Percentiles rank a stretch among this genome's conserved stretches.
These are phyloP conservation scores for Cyberlindnera subsufficiens DNA, from an alignment of 805 yeast genomes.

Conservation along the genomic window DNA sequence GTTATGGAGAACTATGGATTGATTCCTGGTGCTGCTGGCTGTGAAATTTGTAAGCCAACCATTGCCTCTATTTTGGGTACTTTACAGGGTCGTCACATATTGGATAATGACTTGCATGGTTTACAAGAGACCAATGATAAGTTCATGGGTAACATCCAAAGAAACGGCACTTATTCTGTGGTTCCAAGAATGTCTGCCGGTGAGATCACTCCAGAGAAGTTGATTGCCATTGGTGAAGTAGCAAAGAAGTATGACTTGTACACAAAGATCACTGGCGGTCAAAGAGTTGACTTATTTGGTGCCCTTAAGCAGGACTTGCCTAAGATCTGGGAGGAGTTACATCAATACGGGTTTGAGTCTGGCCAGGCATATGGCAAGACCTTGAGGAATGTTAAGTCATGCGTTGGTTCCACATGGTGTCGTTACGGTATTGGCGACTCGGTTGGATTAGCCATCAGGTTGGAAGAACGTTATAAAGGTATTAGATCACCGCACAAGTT, in stretches of 20 bases:
- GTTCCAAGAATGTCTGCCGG: constrained; percentile 34
- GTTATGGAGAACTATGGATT: constrained; percentile 26
- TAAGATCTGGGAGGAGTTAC: constrained; percentile 27
- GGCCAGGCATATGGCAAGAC: constrained; percentile 35
- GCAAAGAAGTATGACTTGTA: constrained; percentile 29
- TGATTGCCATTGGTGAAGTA: constrained; percentile 28
- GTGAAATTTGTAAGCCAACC: constrained; percentile 33
- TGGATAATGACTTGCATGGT: constrained; percentile 28
- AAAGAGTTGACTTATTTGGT: constrained; percentile 30
- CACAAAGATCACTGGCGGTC: constrained; percentile 33
- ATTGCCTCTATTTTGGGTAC: constrained; percentile 32
- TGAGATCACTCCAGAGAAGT: constrained; percentile 33
- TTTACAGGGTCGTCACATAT: constrained; percentile 26
- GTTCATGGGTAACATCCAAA: constrained; percentile 31
- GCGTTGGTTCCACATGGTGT: constrained; percentile 35
- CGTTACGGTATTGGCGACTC: constrained; percentile 34
- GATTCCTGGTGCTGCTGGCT: constrained; percentile 26
- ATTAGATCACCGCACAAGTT: constrained; percentile 32
- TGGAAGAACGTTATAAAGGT: constrained; percentile 33
- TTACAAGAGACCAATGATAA: constrained; percentile 33
- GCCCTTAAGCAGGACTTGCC: constrained; percentile 29
- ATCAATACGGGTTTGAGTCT: constrained; percentile 29
- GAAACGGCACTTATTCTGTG: constrained; percentile 33
- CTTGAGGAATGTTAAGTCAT: constrained; percentile 31
- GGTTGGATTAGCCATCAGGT: constrained; percentile 31